phyloP scores from a whole-genome alignment of 345 rosid genomes.

The Rubroshorea leprosula region DNA sequence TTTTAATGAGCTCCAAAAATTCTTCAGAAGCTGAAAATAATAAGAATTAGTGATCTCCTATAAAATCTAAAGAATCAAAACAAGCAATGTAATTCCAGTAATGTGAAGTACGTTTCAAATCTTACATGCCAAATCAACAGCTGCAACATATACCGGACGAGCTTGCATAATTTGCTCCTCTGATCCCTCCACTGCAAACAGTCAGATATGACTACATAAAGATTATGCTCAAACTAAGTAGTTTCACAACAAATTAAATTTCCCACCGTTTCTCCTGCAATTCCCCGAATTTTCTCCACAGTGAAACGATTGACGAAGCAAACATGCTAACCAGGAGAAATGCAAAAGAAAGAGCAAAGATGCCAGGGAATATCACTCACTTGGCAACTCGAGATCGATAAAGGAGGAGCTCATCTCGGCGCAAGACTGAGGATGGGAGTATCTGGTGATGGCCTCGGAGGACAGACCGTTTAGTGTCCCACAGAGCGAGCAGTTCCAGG shows the following conservation, averaged over 20 bases:
- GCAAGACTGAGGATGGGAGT: slow-evolving; percentile 69
- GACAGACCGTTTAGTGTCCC: slow-evolving; percentile 89
- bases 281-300: too few relatives aligned
- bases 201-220: slow-evolving; percentile 9
- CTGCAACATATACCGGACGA: slow-evolving; percentile 82
- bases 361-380: slow-evolving; percentile 52
- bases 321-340: slow-evolving; percentile 63
- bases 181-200: slow-evolving; percentile 49
- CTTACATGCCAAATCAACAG: slow-evolving; percentile 86
- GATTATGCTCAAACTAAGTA: neutral
- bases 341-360: slow-evolving; percentile 1
- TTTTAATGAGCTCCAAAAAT: slow-evolving; percentile 92
- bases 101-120: slow-evolving; percentile 5
- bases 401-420: slow-evolving; percentile 90
- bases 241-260: neutral
- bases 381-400: slow-evolving; percentile 82
- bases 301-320: slow-evolving; percentile 47
- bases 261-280: neutral
- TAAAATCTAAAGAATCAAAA: too few relatives aligned
- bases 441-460: slow-evolving; percentile 66
- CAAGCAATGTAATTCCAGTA: too few relatives aligned
- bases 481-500: slow-evolving; percentile 88
- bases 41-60: slow-evolving; percentile 6
- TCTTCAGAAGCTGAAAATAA: slow-evolving; percentile 75
- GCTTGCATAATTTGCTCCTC: slow-evolving; percentile 70